Percentiles rank a stretch among this genome's conserved stretches.
Evolutionary conservation across 257 asterid species (phyloP).

Genomic region (Nicotiana paniculata): DNA sequence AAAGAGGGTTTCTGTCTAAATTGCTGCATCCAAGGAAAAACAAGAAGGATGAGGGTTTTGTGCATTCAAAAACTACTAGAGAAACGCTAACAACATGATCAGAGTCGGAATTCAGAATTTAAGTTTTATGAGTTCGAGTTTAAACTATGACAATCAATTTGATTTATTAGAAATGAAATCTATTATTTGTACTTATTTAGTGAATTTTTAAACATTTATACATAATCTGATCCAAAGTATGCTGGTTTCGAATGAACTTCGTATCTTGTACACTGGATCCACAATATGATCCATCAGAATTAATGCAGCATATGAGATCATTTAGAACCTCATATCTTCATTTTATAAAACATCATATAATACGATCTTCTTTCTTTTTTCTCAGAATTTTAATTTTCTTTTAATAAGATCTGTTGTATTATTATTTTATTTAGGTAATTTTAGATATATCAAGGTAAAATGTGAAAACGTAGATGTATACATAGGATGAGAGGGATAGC

Average conservation of each 20-base stretch:
- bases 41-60: conserved; percentile 15
- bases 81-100: conserved; percentile 14
- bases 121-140: not conserved
- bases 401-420: too few relatives aligned
- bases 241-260: too few relatives aligned
- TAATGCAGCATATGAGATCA: not conserved
- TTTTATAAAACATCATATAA: not conserved
- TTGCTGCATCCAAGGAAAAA: conserved; percentile 29
- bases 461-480: too few relatives aligned
- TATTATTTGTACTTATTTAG: not conserved
- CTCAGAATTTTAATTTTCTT: not conserved
- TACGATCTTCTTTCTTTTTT: not conserved
- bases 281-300: not conserved
- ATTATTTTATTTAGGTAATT: not conserved
- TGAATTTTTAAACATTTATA: not conserved
- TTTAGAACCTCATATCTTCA: not conserved
- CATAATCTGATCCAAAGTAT: too few relatives aligned
- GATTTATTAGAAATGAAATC: not conserved
- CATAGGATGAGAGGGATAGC: too few relatives aligned
- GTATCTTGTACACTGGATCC: too few relatives aligned
- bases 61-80: conserved; percentile 33
- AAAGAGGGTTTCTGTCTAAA: conserved; percentile 62
- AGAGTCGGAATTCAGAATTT: not conserved
- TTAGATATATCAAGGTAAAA: too few relatives aligned
- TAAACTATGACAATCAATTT: not conserved